Percentiles rank a stretch among this genome's conserved stretches.
Conservation (phyloP, 106 monocot species). For the Phalaenopsis equestris region DNA sequence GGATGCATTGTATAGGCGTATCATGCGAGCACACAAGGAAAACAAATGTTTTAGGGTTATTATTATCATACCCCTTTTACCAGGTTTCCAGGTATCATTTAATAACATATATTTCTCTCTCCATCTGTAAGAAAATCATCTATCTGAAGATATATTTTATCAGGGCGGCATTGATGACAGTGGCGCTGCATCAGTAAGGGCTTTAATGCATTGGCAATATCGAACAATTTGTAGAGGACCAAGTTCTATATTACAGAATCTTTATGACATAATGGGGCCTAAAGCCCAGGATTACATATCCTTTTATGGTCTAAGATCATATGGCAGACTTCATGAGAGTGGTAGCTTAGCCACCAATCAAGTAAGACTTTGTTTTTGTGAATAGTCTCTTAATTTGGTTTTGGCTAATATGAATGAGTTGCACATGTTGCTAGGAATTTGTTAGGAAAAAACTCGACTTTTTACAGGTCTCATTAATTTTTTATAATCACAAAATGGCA, state of each 20-base stretch:
- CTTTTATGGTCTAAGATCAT: constrained; percentile 88
- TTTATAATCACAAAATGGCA: neutral
- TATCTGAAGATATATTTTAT: neutral
- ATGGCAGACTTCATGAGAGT: constrained; percentile 64
- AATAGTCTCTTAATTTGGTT: neutral
- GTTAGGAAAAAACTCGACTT: neutral
- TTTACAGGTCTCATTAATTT: neutral
- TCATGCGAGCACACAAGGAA: constrained; percentile 79
- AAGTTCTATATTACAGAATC: constrained; percentile 80
- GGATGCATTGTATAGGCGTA: constrained; percentile 85
- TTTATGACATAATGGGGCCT: constrained; percentile 65
- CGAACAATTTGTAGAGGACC: constrained; percentile 92
- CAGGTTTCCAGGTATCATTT: constrained; percentile 85
- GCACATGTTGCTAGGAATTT: neutral
- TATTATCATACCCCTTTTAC: constrained; percentile 85
- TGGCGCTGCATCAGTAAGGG: constrained; percentile 99
- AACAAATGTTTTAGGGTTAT: constrained; percentile 88
- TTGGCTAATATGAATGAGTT: neutral
- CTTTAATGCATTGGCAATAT: constrained; percentile 97
- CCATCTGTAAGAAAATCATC: neutral
- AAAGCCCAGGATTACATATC: constrained; percentile 88
- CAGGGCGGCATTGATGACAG: constrained; percentile 98
- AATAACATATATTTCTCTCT: constrained; percentile 6
- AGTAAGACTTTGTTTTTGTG: constrained; percentile 27
- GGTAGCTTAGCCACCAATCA: constrained; percentile 81